Base-by-base conservation (phyloP, 2,329 filamentous ascomycete species). In the Juglanconis sp. region DNA sequence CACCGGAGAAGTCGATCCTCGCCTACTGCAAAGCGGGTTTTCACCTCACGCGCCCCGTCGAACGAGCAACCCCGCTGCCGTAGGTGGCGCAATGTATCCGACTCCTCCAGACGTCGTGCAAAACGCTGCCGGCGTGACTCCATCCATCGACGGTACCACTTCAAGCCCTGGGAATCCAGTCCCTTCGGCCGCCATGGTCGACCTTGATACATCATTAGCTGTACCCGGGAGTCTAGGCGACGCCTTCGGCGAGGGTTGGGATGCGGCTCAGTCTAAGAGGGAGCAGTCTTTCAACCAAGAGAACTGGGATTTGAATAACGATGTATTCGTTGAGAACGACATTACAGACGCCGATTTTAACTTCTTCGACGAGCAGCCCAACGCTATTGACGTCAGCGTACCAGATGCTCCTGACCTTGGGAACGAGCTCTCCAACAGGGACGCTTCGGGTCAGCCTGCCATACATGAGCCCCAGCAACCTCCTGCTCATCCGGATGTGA, bases 301-400 rank as follows among this genome's bases (percentile, higher is more conserved):
- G 35, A 80, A 88, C 66, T 87, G 82, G 24, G 88, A 90, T 57
- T 79, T 90, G 65, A 86, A 86, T 11, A 84, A 82, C 8, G 87
- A 91, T 65, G 83, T 88, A 65, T 91, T 91, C 72, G 86, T 82
- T n/a, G 84, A 87, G n/a, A 82, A 85, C 64, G 84, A 87, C 65
- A 81, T 94, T n/a, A 92, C 88, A 1, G 91, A 95, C 66, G 90
- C 86, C 5, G 91, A 95, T 69, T 94, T 94, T 70, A 91, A 84
- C 70, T 94, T 93, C 72, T 94, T 94, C 66, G 90, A 94, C 67
- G 87, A 89, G 63, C 49, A 57, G 34, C 78, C 81, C 3, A 77
- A 71, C 2, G 74, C 72, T 10, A 71, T 74, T 31, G 76, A 76
- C 47, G 60, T 80, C 46, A 74, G 76, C 38, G 64, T 74, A 2